phyloP scores from a whole-genome alignment of 305 asterid species.

The Fraxinus greggii region DNA sequence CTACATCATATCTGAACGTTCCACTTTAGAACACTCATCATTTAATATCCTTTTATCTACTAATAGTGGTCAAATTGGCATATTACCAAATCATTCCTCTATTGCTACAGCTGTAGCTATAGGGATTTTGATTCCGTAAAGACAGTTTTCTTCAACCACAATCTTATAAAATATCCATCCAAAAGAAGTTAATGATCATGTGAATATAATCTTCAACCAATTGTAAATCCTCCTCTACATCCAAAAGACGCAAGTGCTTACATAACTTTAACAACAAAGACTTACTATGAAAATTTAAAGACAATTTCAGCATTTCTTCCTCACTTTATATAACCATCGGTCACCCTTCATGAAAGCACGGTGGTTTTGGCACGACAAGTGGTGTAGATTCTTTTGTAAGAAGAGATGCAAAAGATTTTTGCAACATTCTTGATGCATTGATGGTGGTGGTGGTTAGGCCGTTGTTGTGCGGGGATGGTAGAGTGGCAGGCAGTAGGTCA shows the following conservation, averaged over 20 bases:
- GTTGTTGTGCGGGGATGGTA: neutral
- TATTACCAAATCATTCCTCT: neutral
- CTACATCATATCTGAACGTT: neutral
- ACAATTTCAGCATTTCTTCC: neutral
- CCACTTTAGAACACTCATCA: neutral
- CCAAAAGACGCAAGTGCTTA: neutral
- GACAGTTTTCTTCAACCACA: neutral
- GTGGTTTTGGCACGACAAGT: neutral
- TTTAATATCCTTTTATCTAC: neutral
- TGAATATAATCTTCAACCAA: neutral
- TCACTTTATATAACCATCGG: neutral
- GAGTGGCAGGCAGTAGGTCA: neutral
- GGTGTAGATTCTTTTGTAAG: conserved; percentile 2
- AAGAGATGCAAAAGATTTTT: neutral
- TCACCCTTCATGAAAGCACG: neutral
- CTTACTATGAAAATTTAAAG: neutral
- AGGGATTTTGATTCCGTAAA: neutral
- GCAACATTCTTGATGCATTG: neutral
- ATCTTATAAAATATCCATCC: neutral
- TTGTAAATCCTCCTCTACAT: neutral
- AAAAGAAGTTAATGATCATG: neutral
- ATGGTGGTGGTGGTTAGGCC: neutral
- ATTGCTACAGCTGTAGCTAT: neutral
- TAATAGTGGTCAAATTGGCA: neutral
- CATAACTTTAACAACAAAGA: neutral